phyloP scores from a whole-genome alignment of 345 rosid genomes.

The Chamaenerion angustifolium region DNA sequence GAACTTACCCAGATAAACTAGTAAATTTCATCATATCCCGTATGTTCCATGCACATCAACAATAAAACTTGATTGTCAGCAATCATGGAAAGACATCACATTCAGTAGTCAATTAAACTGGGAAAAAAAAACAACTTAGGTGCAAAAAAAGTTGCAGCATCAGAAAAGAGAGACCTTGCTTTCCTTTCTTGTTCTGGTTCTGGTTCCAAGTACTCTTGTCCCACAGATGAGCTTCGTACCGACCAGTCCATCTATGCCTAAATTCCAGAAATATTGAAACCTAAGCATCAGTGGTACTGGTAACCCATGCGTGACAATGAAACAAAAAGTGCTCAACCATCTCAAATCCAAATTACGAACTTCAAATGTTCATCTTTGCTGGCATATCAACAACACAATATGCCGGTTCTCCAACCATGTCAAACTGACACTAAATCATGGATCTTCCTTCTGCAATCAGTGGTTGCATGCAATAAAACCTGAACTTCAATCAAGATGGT shows the following conservation, averaged over 20 bases:
- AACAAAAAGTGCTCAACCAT: neutral
- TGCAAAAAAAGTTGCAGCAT: neutral
- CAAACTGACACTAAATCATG: no score
- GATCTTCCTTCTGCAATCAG: no score
- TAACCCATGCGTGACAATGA: no score
- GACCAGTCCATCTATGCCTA: constrained; percentile 99
- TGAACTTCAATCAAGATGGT: no score
- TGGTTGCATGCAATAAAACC: no score
- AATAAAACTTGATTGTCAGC: constrained; percentile 23
- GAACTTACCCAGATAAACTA: constrained; percentile 96
- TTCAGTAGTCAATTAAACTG: no score
- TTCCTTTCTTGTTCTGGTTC: constrained; percentile 96
- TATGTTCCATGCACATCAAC: constrained; percentile 17
- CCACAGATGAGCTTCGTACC: constrained; percentile 99
- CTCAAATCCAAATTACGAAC: no score
- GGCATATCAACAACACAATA: no score
- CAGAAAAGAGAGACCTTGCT: constrained; percentile 60
- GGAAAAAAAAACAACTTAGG: neutral
- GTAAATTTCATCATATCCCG: constrained; percentile 12
- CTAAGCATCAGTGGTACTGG: no score
- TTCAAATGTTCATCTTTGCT: no score
- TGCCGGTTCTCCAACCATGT: no score
- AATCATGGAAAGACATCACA: constrained; percentile 4
- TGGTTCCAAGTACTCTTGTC: constrained; percentile 99
- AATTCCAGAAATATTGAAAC: no score